Evolutionary conservation across 116 monocot species (phyloP).

Genomic region (Zostera marina): DNA sequence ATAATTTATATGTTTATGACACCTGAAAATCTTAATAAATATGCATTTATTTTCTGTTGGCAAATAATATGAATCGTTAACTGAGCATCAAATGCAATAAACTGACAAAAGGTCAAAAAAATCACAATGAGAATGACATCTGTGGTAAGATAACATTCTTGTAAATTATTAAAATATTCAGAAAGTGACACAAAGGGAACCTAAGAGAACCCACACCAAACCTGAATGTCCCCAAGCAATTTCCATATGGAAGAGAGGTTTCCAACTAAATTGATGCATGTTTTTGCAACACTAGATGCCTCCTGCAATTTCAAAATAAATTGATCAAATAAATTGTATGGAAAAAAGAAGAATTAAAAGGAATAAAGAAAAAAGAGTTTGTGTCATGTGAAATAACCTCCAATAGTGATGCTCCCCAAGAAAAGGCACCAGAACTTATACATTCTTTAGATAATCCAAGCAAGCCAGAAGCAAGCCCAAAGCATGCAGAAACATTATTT

Average conservation of each 20-base stretch:
- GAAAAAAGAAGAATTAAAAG: neutral
- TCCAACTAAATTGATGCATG: slow-evolving; percentile 37
- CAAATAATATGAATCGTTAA: too few relatives aligned
- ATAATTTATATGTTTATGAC: too few relatives aligned
- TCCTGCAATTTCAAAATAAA: slow-evolving; percentile 34
- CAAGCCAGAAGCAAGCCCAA: slow-evolving; percentile 80
- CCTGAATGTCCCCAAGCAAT: slow-evolving; percentile 85
- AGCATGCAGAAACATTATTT: slow-evolving; percentile 55
- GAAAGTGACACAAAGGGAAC: too few relatives aligned
- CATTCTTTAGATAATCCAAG: slow-evolving; percentile 75
- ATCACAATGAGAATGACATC: too few relatives aligned
- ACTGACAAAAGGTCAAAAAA: too few relatives aligned
- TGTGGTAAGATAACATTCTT: too few relatives aligned
- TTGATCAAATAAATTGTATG: neutral
- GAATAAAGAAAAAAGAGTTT: neutral
- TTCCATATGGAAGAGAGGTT: slow-evolving; percentile 73
- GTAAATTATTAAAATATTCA: too few relatives aligned
- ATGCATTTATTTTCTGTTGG: too few relatives aligned
- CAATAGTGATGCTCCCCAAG: slow-evolving; percentile 64
- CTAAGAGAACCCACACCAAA: slow-evolving; percentile 22
- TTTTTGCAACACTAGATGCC: slow-evolving; percentile 43
- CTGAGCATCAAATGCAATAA: too few relatives aligned
- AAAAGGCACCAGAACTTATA: slow-evolving; percentile 61
- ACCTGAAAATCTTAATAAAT: too few relatives aligned
- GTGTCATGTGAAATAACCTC: slow-evolving; percentile 28